These are phyloP conservation scores for Mercurialis annua DNA, from an alignment of 345 rosid species.

Conservation along the genomic window DNA sequence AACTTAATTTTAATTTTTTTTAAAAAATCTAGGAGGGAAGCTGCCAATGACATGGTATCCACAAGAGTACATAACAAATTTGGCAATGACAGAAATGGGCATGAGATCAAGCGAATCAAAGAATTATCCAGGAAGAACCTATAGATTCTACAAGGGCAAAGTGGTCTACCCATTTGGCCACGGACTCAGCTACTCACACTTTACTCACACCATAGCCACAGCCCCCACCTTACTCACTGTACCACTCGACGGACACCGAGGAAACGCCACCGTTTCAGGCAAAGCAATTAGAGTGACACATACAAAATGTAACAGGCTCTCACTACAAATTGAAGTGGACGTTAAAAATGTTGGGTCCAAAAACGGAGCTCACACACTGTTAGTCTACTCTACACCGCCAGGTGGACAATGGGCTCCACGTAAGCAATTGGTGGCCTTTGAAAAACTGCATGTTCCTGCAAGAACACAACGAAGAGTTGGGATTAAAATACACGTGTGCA, in stretches of 20 bases:
- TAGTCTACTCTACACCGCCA: conserved; percentile 69
- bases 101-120: conserved; percentile 24
- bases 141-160: conserved; percentile 68
- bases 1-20: background rate
- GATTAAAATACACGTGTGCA: conserved; percentile 76
- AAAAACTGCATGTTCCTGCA: conserved; percentile 56
- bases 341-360: conserved; percentile 58
- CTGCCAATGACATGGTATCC: conserved; percentile 39
- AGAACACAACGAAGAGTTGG: conserved; percentile 45
- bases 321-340: conserved; percentile 59
- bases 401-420: conserved; percentile 63
- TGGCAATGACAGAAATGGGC: conserved; percentile 32
- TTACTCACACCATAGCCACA: conserved; percentile 45
- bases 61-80: conserved; percentile 26
- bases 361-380: conserved; percentile 63
- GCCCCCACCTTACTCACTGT: conserved; percentile 53
- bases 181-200: conserved; percentile 76
- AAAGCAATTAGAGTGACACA: conserved; percentile 70
- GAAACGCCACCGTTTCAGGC: conserved; percentile 32
- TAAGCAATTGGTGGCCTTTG: conserved; percentile 70
- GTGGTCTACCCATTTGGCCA: conserved; percentile 84
- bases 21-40: conserved; percentile 34
- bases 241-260: conserved; percentile 47
- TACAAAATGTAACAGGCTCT: conserved; percentile 49
- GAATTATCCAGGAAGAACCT: conserved; percentile 30